Evolutionary conservation across 306 rosid species (phyloP).

Genomic region (Lablab purpureus): DNA sequence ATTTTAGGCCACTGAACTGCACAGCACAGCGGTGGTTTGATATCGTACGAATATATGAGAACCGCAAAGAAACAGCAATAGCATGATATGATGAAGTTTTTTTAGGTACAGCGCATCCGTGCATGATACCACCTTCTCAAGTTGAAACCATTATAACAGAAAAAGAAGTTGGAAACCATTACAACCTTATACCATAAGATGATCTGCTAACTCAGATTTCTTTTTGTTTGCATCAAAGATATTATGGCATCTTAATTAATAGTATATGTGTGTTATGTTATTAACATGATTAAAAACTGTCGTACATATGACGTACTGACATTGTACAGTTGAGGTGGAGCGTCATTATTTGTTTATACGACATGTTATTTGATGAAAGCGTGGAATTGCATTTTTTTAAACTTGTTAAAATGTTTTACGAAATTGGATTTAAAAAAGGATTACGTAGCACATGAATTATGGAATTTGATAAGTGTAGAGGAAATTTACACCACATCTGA

Average conservation of each 20-base stretch:
- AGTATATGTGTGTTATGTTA: not conserved
- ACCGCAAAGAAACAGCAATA: conserved; percentile 4
- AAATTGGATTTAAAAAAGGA: not conserved
- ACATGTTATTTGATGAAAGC: not conserved
- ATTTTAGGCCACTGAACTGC: conserved; percentile 20
- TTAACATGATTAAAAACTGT: not conserved
- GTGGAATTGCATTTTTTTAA: not conserved
- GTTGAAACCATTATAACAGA: not conserved
- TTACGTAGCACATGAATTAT: not conserved
- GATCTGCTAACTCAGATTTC: not conserved
- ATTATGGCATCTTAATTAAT: not conserved
- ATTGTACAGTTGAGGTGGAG: not conserved
- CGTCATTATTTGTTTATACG: not conserved
- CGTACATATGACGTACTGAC: conserved; percentile 9
- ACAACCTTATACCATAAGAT: no score
- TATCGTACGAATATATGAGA: conserved; percentile 26
- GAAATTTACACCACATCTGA: not conserved
- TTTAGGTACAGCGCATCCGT: conserved; percentile 1
- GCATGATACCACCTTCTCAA: conserved; percentile 1
- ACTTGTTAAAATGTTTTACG: not conserved
- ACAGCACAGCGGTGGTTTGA: conserved; percentile 27
- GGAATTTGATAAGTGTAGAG: not conserved
- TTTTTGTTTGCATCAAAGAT: no score
- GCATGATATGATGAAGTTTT: not conserved
- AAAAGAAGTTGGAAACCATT: not conserved